phyloP scores from a whole-genome alignment of 352 stramenopile genomes.

The Saprolegnia diclina region DNA sequence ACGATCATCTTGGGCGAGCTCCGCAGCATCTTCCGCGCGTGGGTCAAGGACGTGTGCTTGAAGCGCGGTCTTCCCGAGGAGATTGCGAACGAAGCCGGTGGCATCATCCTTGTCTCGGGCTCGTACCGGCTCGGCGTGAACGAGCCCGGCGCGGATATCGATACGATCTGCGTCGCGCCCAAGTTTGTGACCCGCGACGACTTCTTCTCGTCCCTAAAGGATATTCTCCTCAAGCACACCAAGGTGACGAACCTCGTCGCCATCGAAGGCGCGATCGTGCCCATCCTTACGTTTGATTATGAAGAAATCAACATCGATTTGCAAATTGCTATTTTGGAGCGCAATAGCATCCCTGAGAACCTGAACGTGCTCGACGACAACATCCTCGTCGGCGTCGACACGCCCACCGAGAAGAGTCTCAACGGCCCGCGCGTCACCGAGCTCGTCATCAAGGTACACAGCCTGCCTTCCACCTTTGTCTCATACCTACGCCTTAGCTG shows the following conservation, averaged over 20 bases:
- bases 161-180: slow-evolving; percentile 97
- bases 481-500: slow-evolving; percentile 31
- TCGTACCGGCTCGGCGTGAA: slow-evolving; percentile 96
- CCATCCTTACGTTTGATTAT: slow-evolving; percentile 98
- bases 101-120: slow-evolving; percentile 85
- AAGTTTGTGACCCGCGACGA: slow-evolving; percentile 93
- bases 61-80: slow-evolving; percentile 80
- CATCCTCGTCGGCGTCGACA: slow-evolving; percentile 81
- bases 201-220: slow-evolving; percentile 93
- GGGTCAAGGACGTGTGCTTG: slow-evolving; percentile 82
- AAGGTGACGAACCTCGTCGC: slow-evolving; percentile 88
- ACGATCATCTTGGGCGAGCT: slow-evolving; percentile 82
- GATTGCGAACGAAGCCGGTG: slow-evolving; percentile 75
- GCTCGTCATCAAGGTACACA: slow-evolving; percentile 79
- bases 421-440: slow-evolving; percentile 89
- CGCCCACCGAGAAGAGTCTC: slow-evolving; percentile 83
- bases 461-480: not conserved
- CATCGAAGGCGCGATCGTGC: slow-evolving; percentile 90
- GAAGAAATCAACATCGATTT: slow-evolving; percentile 99
- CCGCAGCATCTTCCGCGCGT: slow-evolving; percentile 75
- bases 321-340: slow-evolving; percentile 92
- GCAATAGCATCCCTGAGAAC: slow-evolving; percentile 85
- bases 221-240: slow-evolving; percentile 88
- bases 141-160: slow-evolving; percentile 95
- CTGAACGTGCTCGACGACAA: slow-evolving; percentile 89